Conservation (phyloP, 345 rosid genomes). For the Viola odorata region DNA sequence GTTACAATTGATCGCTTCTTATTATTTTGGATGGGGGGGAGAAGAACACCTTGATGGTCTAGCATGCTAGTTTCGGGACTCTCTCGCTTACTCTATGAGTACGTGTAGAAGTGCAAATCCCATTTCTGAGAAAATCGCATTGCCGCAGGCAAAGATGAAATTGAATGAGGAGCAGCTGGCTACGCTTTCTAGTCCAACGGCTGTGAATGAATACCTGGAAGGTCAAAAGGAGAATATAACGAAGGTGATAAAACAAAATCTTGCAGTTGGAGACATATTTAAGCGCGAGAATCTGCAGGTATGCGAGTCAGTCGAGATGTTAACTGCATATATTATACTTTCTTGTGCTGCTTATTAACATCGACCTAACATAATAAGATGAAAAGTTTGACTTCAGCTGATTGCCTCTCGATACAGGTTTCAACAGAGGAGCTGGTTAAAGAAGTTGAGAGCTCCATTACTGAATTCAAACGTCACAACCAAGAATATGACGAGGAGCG, state of each 20-base stretch:
- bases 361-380: neutral
- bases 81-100: no score
- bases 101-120: no score
- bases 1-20: slow-evolving; percentile 5
- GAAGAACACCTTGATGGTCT: no score
- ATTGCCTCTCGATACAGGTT: slow-evolving; percentile 39
- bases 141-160: slow-evolving; percentile 60
- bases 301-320: neutral
- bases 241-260: slow-evolving; percentile 58
- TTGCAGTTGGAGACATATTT: slow-evolving; percentile 74
- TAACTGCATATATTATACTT: neutral
- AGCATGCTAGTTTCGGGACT: no score
- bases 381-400: no score
- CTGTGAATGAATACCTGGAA: slow-evolving; percentile 72
- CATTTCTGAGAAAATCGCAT: no score
- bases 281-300: slow-evolving; percentile 77
- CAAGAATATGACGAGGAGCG: slow-evolving; percentile 84
- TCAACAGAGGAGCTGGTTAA: slow-evolving; percentile 70
- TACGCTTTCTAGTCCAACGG: slow-evolving; percentile 69
- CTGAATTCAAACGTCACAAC: slow-evolving; percentile 69
- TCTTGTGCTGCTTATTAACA: neutral
- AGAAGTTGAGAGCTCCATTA: slow-evolving; percentile 69
- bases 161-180: slow-evolving; percentile 71
- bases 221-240: slow-evolving; percentile 59
- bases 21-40: neutral